Percentiles rank a stretch among this genome's conserved stretches.
Conservation (phyloP, 495 filamentous ascomycete species). For the Tuber magnatum region DNA sequence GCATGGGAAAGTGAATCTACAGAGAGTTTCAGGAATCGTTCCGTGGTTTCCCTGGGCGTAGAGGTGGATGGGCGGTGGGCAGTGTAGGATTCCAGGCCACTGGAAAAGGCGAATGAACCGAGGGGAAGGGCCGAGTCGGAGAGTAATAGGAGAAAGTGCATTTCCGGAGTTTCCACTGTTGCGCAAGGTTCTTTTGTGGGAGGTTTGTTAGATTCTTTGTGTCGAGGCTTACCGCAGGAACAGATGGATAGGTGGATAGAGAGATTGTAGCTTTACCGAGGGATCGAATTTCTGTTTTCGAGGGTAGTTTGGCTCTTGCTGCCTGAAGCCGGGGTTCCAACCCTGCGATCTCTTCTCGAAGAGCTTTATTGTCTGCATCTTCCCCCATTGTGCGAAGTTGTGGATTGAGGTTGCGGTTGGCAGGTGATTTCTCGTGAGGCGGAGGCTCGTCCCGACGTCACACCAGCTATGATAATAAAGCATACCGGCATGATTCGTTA, state of each 20-base stretch:
- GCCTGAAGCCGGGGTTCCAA: constrained; percentile 48
- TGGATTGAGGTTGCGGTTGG: not conserved
- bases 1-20: constrained; percentile 69
- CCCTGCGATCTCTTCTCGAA: constrained; percentile 48
- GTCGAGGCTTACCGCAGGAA: constrained; percentile 4
- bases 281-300: not conserved
- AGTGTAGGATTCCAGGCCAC: constrained; percentile 87
- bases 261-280: constrained; percentile 7
- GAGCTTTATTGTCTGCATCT: not conserved
- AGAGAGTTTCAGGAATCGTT: constrained; percentile 70
- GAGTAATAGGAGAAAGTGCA: constrained; percentile 80
- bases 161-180: constrained; percentile 29
- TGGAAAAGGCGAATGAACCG: constrained; percentile 94
- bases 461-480: not conserved
- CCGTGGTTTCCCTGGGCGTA: constrained; percentile 48
- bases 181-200: not conserved
- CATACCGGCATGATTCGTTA: no score
- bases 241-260: not conserved
- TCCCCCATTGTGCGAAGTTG: not conserved
- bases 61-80: constrained; percentile 54
- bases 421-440: not conserved
- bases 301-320: constrained; percentile 42
- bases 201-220: constrained; percentile 7
- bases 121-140: constrained; percentile 92
- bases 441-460: not conserved